Conservation (phyloP, 352 stramenopile genomes). For the Pelagophyceae sp. region DNA sequence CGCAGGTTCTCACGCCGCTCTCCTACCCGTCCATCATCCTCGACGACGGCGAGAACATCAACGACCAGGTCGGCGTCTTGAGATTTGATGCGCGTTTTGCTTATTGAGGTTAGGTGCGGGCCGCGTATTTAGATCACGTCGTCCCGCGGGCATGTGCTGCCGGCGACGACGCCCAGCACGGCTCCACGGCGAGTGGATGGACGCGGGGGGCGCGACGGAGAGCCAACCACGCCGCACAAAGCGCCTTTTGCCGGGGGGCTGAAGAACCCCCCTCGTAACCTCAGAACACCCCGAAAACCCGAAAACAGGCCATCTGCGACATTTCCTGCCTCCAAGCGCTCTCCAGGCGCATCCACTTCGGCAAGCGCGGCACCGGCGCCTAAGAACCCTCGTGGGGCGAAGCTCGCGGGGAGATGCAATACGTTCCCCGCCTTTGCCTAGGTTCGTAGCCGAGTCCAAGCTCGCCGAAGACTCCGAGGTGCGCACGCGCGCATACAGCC, state of each 20-base stretch:
- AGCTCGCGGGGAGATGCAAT: no score
- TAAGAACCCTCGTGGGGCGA: constrained; percentile 48
- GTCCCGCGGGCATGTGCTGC: constrained; percentile 72
- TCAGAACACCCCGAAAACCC: not conserved
- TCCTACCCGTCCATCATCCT: constrained; percentile 80
- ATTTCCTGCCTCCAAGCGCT: constrained; percentile 86
- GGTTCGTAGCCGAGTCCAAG: constrained; percentile 71
- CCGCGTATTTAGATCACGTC: constrained; percentile 89
- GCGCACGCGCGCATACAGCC: no score
- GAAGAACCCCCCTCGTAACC: not conserved
- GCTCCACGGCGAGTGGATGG: no score
- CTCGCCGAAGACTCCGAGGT: constrained; percentile 74
- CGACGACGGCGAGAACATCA: constrained; percentile 89
- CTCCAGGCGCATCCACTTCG: constrained; percentile 92
- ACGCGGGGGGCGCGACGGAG: no score
- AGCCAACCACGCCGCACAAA: constrained; percentile 24
- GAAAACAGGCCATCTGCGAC: constrained; percentile 62
- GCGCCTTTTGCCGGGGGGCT: not conserved
- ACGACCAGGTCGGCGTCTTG: constrained; percentile 89
- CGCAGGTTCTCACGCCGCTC: constrained; percentile 79
- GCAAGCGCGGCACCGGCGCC: constrained; percentile 99
- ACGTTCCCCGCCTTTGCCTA: not conserved
- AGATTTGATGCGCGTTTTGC: no score
- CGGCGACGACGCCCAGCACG: constrained; percentile 80
- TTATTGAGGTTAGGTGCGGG: no score